These are phyloP conservation scores for Myxozyma mucilagina DNA, from an alignment of 805 yeast genomes.

Conservation along the genomic window DNA sequence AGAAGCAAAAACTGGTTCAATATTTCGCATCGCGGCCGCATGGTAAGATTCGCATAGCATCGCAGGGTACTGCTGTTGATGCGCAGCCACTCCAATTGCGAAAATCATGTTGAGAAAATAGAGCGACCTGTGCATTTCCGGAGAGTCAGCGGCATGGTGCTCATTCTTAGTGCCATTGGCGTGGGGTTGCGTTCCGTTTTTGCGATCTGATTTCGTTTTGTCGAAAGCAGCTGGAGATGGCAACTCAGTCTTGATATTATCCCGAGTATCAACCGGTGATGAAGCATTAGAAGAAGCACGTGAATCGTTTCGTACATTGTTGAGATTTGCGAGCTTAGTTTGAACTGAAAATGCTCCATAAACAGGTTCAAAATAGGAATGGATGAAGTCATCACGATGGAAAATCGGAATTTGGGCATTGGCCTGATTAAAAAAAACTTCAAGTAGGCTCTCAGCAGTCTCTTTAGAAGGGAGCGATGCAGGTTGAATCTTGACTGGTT, in stretches of 20 bases:
- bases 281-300: constrained; percentile 7
- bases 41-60: constrained; percentile 69
- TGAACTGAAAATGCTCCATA: constrained; percentile 65
- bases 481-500: constrained; percentile 37
- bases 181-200: neutral
- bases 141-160: constrained; percentile 16
- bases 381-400: constrained; percentile 76
- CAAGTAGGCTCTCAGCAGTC: constrained; percentile 65
- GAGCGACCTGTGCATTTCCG: constrained; percentile 39
- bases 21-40: constrained; percentile 60
- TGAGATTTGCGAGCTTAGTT: constrained; percentile 52
- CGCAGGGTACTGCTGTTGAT: constrained; percentile 65
- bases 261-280: constrained; percentile 10
- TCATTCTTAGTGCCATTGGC: constrained; percentile 9
- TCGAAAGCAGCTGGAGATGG: constrained; percentile 7
- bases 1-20: constrained; percentile 58
- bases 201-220: neutral
- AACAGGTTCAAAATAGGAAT: constrained; percentile 68
- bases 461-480: constrained; percentile 67
- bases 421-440: constrained; percentile 71
- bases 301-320: constrained; percentile 28
- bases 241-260: constrained; percentile 16
- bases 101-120: constrained; percentile 75
- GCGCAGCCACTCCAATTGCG: constrained; percentile 76
- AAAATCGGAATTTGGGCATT: constrained; percentile 82